Conservation (phyloP, 371 early-diverging fungal species). For the Mortierella sp. region DNA sequence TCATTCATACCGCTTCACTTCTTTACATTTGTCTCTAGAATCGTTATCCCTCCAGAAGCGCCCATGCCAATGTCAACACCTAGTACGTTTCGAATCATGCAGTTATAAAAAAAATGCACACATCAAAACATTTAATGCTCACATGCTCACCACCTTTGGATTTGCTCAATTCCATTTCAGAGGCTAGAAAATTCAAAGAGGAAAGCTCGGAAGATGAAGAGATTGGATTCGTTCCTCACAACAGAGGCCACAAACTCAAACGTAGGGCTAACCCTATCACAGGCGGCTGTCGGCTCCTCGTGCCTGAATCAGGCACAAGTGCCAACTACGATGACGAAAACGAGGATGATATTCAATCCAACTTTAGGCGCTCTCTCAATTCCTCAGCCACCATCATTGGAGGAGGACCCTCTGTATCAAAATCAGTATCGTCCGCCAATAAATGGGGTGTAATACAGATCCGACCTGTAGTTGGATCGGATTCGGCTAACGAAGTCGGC, state of each 20-base stretch:
- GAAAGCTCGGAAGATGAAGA: conserved; percentile 52
- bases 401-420: conserved; percentile 6
- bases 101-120: background rate
- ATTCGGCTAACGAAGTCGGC: conserved; percentile 1
- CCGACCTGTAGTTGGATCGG: conserved; percentile 6
- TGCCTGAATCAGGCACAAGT: conserved; percentile 9
- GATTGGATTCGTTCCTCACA: conserved; percentile 44
- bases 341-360: conserved; percentile 35
- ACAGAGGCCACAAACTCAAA: conserved; percentile 55
- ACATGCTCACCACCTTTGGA: background rate
- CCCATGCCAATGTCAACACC: conserved; percentile 6
- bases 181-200: conserved; percentile 33
- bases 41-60: background rate
- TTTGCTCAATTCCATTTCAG: conserved; percentile 1
- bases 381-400: background rate
- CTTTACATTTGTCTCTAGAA: background rate
- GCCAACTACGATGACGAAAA: conserved; percentile 1
- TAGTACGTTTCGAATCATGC: conserved; percentile 3
- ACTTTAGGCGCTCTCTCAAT: conserved; percentile 26
- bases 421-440: background rate
- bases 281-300: conserved; percentile 37
- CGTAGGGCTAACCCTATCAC: conserved; percentile 34
- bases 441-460: conserved; percentile 35
- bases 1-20: background rate
- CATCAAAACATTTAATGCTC: background rate